Base-by-base conservation (phyloP, 306 rosid species). In the Quercus gilva region DNA sequence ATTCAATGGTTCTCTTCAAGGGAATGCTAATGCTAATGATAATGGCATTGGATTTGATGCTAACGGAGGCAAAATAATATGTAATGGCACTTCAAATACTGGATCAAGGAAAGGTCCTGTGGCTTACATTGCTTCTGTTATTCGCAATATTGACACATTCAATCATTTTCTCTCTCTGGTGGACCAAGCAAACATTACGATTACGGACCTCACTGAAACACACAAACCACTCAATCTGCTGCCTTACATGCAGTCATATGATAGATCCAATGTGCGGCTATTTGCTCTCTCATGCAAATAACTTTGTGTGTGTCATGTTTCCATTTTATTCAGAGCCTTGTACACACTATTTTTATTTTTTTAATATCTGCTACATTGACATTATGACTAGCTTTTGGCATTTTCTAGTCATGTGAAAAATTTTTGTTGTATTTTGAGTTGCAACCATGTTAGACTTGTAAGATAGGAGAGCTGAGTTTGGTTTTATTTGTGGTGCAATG, bases 51-150 rank as follows among this genome's bases (percentile, higher is more conserved):
- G 57, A 74, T 75, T 69, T 75, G 78, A 78, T 31, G 58, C 68
- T 84, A 74, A 68, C 15, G 45, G 74, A 71, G 52, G 71, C 78
- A 78, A 79, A 52, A 43, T 57, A 71, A 75, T 45, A 73, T 18
- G 52, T 17, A 76, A 74, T 60, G 59, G 67, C 79, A 74, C 43
- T 23, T 57, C 61, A 14, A 29, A 59, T 55, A 28, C 33, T 65
- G 78, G 58, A 43, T 53, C 70, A 28, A 84, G 86, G 72, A 88
- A 88, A 78, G 85, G 78, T 20, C 92, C 91, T 0, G 33, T 87
- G 68, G 97, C 97, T 52, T 84, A 86, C 41, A 88, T 94, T 51
- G 90, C 99, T 53, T 83, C 82, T 75, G 98, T 89, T 65, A 87
- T 91, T 49, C 86, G 97, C 75, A 94, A 87, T 61, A 37, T 85